Conservation (phyloP, 306 rosid species). For the Dicorynia guianensis region DNA sequence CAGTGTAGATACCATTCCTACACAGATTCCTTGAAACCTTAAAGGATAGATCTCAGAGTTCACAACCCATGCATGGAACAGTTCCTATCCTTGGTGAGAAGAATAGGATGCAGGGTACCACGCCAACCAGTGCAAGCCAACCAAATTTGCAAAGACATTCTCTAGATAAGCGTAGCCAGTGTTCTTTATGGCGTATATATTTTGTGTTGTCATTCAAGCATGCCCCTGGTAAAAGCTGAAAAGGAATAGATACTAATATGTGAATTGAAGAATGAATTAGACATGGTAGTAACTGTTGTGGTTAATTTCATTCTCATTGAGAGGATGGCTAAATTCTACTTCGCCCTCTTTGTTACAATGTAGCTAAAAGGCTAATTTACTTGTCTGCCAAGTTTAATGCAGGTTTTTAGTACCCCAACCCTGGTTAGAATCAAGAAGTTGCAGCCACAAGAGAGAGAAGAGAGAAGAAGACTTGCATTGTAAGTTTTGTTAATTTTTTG, state of each 20-base stretch:
- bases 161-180: slow-evolving; percentile 47
- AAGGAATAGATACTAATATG: background rate
- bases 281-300: too few relatives aligned
- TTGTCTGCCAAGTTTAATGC: too few relatives aligned
- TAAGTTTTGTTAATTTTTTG: too few relatives aligned
- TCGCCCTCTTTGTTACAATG: too few relatives aligned
- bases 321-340: too few relatives aligned
- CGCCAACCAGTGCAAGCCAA: slow-evolving; percentile 41
- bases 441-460: too few relatives aligned
- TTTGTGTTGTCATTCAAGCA: slow-evolving; percentile 32
- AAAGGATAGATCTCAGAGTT: slow-evolving; percentile 51
- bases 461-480: too few relatives aligned
- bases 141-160: slow-evolving; percentile 48
- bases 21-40: slow-evolving; percentile 44
- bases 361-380: too few relatives aligned
- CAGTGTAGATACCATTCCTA: slow-evolving; percentile 50
- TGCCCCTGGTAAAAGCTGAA: slow-evolving; percentile 50
- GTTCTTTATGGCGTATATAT: slow-evolving; percentile 20
- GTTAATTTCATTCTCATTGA: too few relatives aligned
- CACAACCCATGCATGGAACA: slow-evolving; percentile 47
- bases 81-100: slow-evolving; percentile 55
- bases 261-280: background rate
- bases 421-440: too few relatives aligned
- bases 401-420: too few relatives aligned
- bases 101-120: slow-evolving; percentile 43